phyloP scores from a whole-genome alignment of 1,139 yeast genomes.

The Zygosaccharomyces pseudobailii region DNA sequence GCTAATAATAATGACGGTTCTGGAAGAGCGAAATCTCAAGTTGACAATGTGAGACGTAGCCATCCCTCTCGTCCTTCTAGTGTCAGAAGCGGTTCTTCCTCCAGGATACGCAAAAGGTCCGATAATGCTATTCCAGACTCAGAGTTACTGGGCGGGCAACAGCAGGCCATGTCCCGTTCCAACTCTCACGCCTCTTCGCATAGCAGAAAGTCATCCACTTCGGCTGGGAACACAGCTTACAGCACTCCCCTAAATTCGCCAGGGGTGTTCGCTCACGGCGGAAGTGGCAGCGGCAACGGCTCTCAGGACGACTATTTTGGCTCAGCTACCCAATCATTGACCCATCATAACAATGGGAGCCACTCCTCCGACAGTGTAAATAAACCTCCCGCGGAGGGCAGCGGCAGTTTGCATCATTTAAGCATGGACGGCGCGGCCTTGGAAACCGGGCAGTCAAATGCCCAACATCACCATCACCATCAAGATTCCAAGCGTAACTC shows the following conservation, averaged over 20 bases:
- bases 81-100: conserved; percentile 20
- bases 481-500: conserved; percentile 5
- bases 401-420: conserved; percentile 1
- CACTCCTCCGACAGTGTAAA: background rate
- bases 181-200: conserved; percentile 28
- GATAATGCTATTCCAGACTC: conserved; percentile 11
- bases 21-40: conserved; percentile 9
- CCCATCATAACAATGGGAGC: background rate
- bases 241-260: conserved; percentile 33
- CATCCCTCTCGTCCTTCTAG: conserved; percentile 24
- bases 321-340: background rate
- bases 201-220: conserved; percentile 31
- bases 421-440: background rate
- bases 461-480: background rate
- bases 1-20: background rate
- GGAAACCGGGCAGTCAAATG: conserved; percentile 3
- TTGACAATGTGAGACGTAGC: conserved; percentile 18
- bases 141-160: conserved; percentile 8
- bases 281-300: conserved; percentile 9
- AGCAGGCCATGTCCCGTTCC: conserved; percentile 15
- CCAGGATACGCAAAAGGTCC: conserved; percentile 21
- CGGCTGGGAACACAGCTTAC: conserved; percentile 28
- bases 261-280: conserved; percentile 15
- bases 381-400: background rate
- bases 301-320: conserved; percentile 20